Percentiles rank a stretch among this genome's conserved stretches.
Conservation (phyloP, 805 yeast genomes). For the Jamesozyma piceae region DNA sequence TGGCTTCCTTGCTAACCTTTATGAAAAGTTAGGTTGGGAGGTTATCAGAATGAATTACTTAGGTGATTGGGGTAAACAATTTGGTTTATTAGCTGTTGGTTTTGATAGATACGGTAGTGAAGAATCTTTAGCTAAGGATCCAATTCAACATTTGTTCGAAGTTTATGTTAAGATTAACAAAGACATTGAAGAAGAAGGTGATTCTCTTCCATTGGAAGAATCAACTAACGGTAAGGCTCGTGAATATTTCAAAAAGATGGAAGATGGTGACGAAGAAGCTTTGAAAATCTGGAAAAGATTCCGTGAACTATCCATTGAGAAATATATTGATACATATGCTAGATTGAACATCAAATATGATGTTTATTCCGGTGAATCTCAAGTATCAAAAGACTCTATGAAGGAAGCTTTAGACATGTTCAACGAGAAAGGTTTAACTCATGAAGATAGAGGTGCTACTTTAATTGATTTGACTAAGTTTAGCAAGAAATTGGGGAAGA, state of each 20-base stretch:
- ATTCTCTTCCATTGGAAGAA: constrained; percentile 37
- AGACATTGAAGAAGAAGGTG: constrained; percentile 55
- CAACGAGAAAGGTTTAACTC: constrained; percentile 58
- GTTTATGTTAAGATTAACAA: constrained; percentile 83
- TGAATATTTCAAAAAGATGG: constrained; percentile 82
- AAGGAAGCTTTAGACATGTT: constrained; percentile 52
- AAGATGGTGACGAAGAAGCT: constrained; percentile 81
- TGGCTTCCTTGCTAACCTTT: constrained; percentile 82
- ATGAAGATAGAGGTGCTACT: constrained; percentile 85
- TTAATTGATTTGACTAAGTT: constrained; percentile 75
- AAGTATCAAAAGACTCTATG: constrained; percentile 70
- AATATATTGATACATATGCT: constrained; percentile 79
- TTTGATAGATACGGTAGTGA: constrained; percentile 78
- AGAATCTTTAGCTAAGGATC: constrained; percentile 59
- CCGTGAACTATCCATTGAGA: constrained; percentile 83
- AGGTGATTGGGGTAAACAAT: constrained; percentile 99
- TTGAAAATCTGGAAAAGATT: constrained; percentile 73
- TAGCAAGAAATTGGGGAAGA: constrained; percentile 88
- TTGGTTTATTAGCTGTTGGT: constrained; percentile 91
- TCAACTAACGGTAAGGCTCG: constrained; percentile 77
- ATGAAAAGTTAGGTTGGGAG: constrained; percentile 88
- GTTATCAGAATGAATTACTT: constrained; percentile 86
- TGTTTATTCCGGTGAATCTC: constrained; percentile 91
- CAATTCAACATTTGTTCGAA: constrained; percentile 89
- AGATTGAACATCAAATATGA: constrained; percentile 86